Evolutionary conservation across 78 protist genomes (phyloP).

Genomic region (Trichosphaerium sp.): DNA sequence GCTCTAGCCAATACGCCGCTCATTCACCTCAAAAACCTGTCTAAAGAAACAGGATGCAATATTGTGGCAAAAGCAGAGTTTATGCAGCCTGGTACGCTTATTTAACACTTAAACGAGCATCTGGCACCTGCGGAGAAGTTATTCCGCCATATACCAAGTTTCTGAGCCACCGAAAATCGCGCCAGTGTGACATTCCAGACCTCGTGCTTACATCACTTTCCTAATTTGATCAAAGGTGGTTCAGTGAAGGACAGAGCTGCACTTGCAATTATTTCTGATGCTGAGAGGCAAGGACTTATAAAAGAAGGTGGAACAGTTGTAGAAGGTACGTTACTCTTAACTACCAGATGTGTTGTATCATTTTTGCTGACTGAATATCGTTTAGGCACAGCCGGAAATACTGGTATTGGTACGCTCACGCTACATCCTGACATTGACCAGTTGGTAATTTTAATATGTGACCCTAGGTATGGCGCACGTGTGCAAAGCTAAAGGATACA

Average conservation of each 20-base stretch:
- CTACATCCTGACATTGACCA: background rate
- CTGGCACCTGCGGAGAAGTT: background rate
- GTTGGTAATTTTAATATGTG: too few relatives aligned
- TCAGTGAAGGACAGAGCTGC: conserved; percentile 67
- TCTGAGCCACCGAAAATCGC: background rate
- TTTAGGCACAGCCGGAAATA: background rate
- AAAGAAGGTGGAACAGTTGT: conserved; percentile 46
- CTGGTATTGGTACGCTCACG: background rate
- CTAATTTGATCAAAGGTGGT: conserved; percentile 20
- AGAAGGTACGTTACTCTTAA: conserved; percentile 41
- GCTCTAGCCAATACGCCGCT: conserved; percentile 5
- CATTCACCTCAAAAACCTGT: background rate
- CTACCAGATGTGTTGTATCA: background rate
- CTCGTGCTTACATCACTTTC: background rate
- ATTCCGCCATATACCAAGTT: background rate
- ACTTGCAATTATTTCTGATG: conserved; percentile 31
- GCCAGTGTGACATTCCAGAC: background rate
- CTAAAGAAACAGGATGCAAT: conserved; percentile 17
- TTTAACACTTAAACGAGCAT: background rate
- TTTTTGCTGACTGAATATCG: background rate
- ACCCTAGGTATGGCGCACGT: conserved; percentile 45
- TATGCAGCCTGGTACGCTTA: background rate
- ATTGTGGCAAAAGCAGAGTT: conserved; percentile 7
- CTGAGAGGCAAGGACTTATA: conserved; percentile 26
- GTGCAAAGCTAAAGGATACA: conserved; percentile 30